Base-by-base conservation (phyloP, 2,329 filamentous ascomycete genomes). In the Microsporum audouinii region DNA sequence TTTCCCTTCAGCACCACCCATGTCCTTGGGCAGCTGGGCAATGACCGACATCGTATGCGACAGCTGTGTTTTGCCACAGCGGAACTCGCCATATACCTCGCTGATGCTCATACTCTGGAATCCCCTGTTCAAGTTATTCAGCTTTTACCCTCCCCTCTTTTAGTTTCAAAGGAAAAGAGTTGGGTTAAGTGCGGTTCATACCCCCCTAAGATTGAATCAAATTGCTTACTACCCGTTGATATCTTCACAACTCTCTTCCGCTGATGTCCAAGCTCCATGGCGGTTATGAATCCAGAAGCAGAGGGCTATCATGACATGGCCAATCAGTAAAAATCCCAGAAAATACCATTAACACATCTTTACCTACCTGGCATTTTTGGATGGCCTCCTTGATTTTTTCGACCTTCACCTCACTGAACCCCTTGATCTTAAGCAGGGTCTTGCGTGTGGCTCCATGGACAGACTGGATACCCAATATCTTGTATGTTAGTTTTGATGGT, bases 31-130 rank as follows among this genome's bases (percentile, higher is more conserved):
- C 17, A 80, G 72, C 66, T 82, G 82, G 36, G 84, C 82, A 59
- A 85, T 79, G 39, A 88, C 85, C 47, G 83, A 83, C 78, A 87
- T 83, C 3, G 85, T 88, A 69, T 87, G 85, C 3, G 82, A 84
- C 33, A 88, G 75, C 69, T 88, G 85, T 17, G 85, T 87, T 73
- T 88, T 88, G 62, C 85, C 84, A 69, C 85, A 88, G 57, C 74
- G 72, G 63, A 75, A 75, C 64, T 76, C 73, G 27, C 72, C 73
- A 61, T 74, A 75, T 51, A 76, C 73, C 65, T 76, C 85, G 65
- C 81, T 87, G 69, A 88, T 85, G 68, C 84, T 86, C 81, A 85
- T 84, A 49, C 84, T 87, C 70, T 87, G 83, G 66, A 88, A 87
- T 29, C 85, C 85, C 64, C 83, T 85, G 60, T 43, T 47, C 17